Conservation (phyloP, 1,139 yeast species). For the Suhomyces guaymorum region DNA sequence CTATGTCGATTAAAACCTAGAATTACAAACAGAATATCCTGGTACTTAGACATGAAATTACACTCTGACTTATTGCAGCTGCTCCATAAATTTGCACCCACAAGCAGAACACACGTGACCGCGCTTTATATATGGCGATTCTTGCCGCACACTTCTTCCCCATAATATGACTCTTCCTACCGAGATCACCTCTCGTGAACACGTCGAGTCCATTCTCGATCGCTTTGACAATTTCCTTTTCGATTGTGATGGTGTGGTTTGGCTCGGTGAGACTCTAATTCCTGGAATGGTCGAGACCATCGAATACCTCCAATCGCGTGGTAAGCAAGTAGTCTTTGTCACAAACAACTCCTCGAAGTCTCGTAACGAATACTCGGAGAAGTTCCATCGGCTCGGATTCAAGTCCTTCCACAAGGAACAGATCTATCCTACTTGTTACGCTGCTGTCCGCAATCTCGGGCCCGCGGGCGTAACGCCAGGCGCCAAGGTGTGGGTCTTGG, state of each 20-base stretch:
- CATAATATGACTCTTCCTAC: too few species aligned
- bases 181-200: constrained; percentile 3
- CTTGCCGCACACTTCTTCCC: too few species aligned
- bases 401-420: constrained; percentile 29
- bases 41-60: too few species aligned
- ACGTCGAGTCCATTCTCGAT: constrained; percentile 54
- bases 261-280: constrained; percentile 76
- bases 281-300: constrained; percentile 75
- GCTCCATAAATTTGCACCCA: too few species aligned
- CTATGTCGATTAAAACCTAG: too few species aligned
- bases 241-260: constrained; percentile 93
- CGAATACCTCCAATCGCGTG: constrained; percentile 46
- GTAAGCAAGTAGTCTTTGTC: constrained; percentile 37
- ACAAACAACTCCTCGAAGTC: constrained; percentile 46
- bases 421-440: constrained; percentile 44
- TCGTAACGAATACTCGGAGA: constrained; percentile 32
- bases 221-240: constrained; percentile 79
- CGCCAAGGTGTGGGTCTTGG: constrained; percentile 78
- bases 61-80: constrained; percentile 7
- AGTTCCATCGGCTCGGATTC: constrained; percentile 37
- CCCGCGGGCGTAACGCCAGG: constrained; percentile 25
- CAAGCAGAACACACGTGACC: too few species aligned
- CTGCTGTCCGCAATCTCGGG: constrained; percentile 29
- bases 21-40: too few species aligned
- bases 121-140: too few species aligned